phyloP scores from a whole-genome alignment of 768 basidiomycete genomes.

The Pleurotus platypus region DNA sequence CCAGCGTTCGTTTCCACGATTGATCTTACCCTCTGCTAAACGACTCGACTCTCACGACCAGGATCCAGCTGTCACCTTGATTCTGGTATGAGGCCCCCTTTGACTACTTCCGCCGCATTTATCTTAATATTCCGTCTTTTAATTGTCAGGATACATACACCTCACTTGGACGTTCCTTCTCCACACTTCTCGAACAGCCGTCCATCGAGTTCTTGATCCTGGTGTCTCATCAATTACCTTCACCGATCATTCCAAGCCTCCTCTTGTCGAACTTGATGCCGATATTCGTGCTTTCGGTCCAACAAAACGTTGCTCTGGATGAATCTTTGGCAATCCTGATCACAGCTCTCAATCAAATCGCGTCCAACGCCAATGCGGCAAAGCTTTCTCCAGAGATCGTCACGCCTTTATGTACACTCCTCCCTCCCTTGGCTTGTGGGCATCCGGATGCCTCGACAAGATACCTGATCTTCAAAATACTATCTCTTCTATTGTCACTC shows the following conservation, averaged over 20 bases:
- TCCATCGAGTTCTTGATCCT: constrained; percentile 32
- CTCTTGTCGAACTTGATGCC: constrained; percentile 33
- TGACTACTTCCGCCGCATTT: neutral
- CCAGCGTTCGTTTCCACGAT: constrained; percentile 39
- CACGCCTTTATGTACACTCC: constrained; percentile 41
- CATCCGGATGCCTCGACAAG: constrained; percentile 58
- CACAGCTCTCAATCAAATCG: constrained; percentile 23
- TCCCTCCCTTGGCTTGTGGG: constrained; percentile 56
- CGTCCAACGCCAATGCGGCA: constrained; percentile 12
- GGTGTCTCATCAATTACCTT: constrained; percentile 28
- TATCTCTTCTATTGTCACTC: constrained; percentile 49
- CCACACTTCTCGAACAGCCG: constrained; percentile 14
- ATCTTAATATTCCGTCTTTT: neutral
- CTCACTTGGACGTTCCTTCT: constrained; percentile 23
- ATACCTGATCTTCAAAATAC: constrained; percentile 57
- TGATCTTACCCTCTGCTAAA: constrained; percentile 29
- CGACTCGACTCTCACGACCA: constrained; percentile 36
- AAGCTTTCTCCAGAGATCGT: constrained; percentile 41
- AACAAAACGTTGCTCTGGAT: constrained; percentile 51
- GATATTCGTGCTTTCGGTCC: constrained; percentile 45
- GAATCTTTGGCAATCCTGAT: constrained; percentile 60
- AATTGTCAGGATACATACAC: constrained; percentile 29
- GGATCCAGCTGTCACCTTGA: constrained; percentile 27
- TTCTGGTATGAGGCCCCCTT: constrained; percentile 33
- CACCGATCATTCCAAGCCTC: constrained; percentile 10